Base-by-base conservation (phyloP, 108 stramenopile species). In the Mediolabrus comicus region DNA sequence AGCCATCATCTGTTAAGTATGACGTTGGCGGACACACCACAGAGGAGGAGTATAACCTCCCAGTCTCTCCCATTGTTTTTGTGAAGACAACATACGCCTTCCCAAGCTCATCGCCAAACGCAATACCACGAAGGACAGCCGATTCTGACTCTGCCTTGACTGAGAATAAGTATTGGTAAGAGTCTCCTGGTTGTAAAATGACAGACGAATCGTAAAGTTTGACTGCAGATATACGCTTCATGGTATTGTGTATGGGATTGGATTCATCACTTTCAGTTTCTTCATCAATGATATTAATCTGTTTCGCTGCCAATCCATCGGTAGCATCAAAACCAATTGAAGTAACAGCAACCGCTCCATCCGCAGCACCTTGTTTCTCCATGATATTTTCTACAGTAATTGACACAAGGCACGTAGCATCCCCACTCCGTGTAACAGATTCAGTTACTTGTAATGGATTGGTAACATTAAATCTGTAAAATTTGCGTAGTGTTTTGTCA, bases 401-500 rank as follows among this genome's bases (percentile, higher is more conserved):
- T 2, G 83, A 79, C 26, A 90, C 86, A 25, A 86, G 72, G 62
- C 90, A 91, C 11, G 65, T 67, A 11, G 61, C 69, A 39, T 94
- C 93, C 0, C 87, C 84, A 16, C 75, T 56, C 16, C 90, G 76
- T 29, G 74, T 59, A 1, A 81, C 80, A 11, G 36, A 32, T 62
- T 72, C 79, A n/a, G 62, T 36, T 8, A 91, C 82, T 17, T 58
- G 62, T 35, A 94, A 58, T 8, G 93, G 93, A 41, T 65, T 68
- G 10, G 86, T 67, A 8, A 94, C 93, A 59, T 88, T 86, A 68
- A 94, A 94, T 10, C 93, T 77, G 74, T 94, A 94, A 79, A 91
- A 94, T 67, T 91, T 94, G 8, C 90, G 77, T 35, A 94, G 76
- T 9, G 87, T 89, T 62, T 89, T 84, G 12, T 54, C 53, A n/a